phyloP scores from a whole-genome alignment of 768 basidiomycete species.

The Hygrophorus russula region DNA sequence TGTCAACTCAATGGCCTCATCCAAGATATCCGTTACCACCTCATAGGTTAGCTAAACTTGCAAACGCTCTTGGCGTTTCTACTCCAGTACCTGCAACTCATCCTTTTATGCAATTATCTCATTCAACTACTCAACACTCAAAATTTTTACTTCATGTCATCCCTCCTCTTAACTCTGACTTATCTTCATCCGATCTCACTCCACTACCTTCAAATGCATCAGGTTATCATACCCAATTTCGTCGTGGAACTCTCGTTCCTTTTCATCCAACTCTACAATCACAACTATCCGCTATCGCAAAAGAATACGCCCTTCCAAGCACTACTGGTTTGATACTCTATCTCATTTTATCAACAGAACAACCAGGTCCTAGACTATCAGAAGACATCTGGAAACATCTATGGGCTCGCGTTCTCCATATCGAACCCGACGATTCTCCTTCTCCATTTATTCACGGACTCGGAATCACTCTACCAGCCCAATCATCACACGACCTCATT shows the following conservation, averaged over 20 bases:
- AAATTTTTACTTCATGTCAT: conserved; percentile 77
- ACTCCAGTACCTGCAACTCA: conserved; percentile 50
- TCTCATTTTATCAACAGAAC: conserved; percentile 42
- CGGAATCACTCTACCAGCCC: conserved; percentile 30
- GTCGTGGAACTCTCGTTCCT: conserved; percentile 79
- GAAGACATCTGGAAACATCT: conserved; percentile 83
- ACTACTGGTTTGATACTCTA: conserved; percentile 78
- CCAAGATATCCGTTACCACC: conserved; percentile 68
- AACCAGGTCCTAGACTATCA: conserved; percentile 72
- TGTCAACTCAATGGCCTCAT: conserved; percentile 36
- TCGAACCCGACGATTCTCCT: conserved; percentile 42
- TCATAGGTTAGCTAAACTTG: conserved; percentile 68
- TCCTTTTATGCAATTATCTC: conserved; percentile 22
- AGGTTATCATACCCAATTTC: conserved; percentile 71
- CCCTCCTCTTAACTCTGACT: conserved; percentile 54
- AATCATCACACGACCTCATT: conserved; percentile 22
- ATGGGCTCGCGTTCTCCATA: conserved; percentile 62
- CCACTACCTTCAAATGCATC: conserved; percentile 49
- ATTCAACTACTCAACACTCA: conserved; percentile 24
- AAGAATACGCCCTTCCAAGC: conserved; percentile 87
- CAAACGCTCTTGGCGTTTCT: conserved; percentile 76
- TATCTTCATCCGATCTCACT: conserved; percentile 29
- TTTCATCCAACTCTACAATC: conserved; percentile 74
- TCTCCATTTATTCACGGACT: conserved; percentile 30
- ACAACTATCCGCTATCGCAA: conserved; percentile 80